Evolutionary conservation across 1,284 basidiomycete species (phyloP), one percentile per base, ranked within the genome.

Genomic region (Leucoagaricus sp.): DNA sequence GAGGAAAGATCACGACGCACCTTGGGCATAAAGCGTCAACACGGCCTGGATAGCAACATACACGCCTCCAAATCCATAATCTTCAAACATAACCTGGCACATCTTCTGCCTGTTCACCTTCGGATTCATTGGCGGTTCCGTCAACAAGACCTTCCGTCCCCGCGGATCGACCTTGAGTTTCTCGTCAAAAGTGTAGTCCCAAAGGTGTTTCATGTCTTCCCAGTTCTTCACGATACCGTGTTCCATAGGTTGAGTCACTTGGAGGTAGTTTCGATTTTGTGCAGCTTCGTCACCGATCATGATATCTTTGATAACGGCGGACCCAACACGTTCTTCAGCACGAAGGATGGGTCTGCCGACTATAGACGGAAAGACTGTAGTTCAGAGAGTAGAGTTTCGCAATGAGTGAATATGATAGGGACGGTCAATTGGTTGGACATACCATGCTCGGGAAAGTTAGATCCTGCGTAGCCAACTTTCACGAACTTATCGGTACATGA

Each of bases 111-210:
- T 78, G 74, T 99, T 99, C 63, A 76, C 87, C 70, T 90, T 94
- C 3, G 97, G 97, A 75, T 99, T 99, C 96, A 99, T 98, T 41
- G 96, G 97, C n/a, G 97, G 97, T 73, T 99, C 97, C 0, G 97
- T 99, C 64, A 99, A 82, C 57, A 99, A 75, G 46, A 99, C 84
- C 77, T 98, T 99, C 64, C 86, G 82, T 1, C 94, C 97, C 46
- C 80, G 79, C 23, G 96, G 89, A 69, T 98, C 90, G 63, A 98
- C 82, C 64, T 86, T 83, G 58, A 99, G 84, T 77, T 99, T 99
- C 75, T 98, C 93, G 69, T 94, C 82, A 72, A 99, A 99, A 1
- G 96, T 99, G 72, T 99, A 98, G 75, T 99, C 89, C 97, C 96
- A 99, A 12, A 99, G 81, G 67, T 95, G 86, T 69, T 90, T 89